Percentiles rank a stretch among this genome's conserved stretches.
These are phyloP conservation scores for Niebla homalea DNA, from an alignment of 495 filamentous ascomycete species.

Conservation along the genomic window DNA sequence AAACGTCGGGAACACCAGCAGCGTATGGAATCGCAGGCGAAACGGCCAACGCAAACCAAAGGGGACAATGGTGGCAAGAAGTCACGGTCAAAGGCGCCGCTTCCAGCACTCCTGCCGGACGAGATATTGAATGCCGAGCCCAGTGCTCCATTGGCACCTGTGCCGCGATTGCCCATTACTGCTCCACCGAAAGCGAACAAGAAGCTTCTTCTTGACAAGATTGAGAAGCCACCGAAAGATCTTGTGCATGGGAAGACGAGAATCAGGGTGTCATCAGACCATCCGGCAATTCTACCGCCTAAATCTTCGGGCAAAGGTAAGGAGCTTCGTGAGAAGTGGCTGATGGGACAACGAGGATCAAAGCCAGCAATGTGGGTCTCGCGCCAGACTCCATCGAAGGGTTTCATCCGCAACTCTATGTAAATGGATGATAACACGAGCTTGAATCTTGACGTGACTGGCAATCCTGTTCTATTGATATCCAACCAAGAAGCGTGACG, in stretches of 20 bases:
- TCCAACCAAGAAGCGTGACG: not conserved
- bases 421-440: not conserved
- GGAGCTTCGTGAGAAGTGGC: constrained; percentile 36
- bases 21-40: constrained; percentile 34
- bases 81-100: constrained; percentile 18
- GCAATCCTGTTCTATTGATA: not conserved
- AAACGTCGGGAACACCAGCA: constrained; percentile 38
- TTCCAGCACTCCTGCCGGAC: constrained; percentile 39
- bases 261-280: constrained; percentile 38
- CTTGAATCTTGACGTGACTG: not conserved
- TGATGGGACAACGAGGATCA: constrained; percentile 25
- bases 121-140: constrained; percentile 39
- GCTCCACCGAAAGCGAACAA: constrained; percentile 25
- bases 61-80: not conserved
- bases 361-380: constrained; percentile 13
- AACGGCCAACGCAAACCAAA: constrained; percentile 24
- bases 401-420: constrained; percentile 32
- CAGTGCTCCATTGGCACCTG: constrained; percentile 26
- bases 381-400: constrained; percentile 14
- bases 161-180: constrained; percentile 23
- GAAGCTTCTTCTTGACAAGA: constrained; percentile 34
- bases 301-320: constrained; percentile 34
- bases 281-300: constrained; percentile 31
- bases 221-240: constrained; percentile 41
- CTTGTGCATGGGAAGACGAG: constrained; percentile 37